Evolutionary conservation across 257 asterid species (phyloP).

Genomic region (Salvia hispanica): DNA sequence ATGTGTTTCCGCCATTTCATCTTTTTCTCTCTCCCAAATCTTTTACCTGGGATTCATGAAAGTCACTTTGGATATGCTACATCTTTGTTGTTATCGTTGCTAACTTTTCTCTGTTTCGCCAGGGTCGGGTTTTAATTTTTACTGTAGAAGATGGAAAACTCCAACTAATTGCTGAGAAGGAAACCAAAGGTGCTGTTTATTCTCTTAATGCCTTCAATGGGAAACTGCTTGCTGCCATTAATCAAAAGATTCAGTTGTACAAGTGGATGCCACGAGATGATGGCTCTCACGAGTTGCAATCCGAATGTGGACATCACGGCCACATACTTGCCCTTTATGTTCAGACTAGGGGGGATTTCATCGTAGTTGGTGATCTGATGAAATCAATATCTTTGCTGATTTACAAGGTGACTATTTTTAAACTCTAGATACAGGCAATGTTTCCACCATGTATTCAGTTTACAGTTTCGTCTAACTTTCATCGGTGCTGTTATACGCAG

Average conservation of each 20-base stretch:
- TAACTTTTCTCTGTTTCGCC: slow-evolving; percentile 25
- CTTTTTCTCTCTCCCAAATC: neutral
- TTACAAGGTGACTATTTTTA: slow-evolving; percentile 66
- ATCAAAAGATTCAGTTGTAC: slow-evolving; percentile 94
- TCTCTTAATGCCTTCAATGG: slow-evolving; percentile 93
- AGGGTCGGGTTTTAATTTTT: slow-evolving; percentile 95
- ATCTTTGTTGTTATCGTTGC: neutral
- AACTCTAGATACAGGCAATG: neutral
- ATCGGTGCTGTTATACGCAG: slow-evolving; percentile 38
- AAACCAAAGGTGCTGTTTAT: slow-evolving; percentile 97
- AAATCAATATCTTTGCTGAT: slow-evolving; percentile 90
- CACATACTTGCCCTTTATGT: slow-evolving; percentile 97
- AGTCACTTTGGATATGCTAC: neutral
- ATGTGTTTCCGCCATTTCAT: neutral
- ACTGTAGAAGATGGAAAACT: slow-evolving; percentile 97
- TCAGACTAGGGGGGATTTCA: slow-evolving; percentile 96
- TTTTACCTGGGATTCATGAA: neutral
- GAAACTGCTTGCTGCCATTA: slow-evolving; percentile 93
- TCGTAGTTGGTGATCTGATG: slow-evolving; percentile 96
- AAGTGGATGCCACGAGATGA: slow-evolving; percentile 98
- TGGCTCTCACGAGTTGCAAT: slow-evolving; percentile 86
- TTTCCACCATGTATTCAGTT: neutral
- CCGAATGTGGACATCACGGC: slow-evolving; percentile 98
- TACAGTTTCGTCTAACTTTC: slow-evolving; percentile 11
- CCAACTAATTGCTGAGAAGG: slow-evolving; percentile 87